Evolutionary conservation across 2,329 filamentous ascomycete species (phyloP), one percentile per base, ranked within the genome.

Genomic region (Tetracladium maxilliforme): DNA sequence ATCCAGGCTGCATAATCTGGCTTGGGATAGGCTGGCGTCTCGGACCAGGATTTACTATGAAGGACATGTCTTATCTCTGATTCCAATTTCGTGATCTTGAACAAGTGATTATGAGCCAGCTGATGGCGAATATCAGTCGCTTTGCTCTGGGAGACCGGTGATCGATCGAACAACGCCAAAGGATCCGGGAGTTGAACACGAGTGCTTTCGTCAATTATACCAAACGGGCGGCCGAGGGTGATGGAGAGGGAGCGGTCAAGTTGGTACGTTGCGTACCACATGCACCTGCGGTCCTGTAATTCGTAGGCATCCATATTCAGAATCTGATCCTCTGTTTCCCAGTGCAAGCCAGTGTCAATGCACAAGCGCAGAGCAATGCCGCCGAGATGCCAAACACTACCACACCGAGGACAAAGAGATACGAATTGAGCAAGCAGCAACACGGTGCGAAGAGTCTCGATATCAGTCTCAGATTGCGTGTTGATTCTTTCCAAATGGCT

Each of bases 1-100:
- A 43, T 21, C 44, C 44, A 48, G 7, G 32, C 23, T 9, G 34
- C 22, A 25, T 38, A 44, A 30, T 42, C 36, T 10, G 43, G 34
- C 15, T 35, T 33, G 4, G 44, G 45, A 25, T 42, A 44, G 8
- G 45, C 45, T 8, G 44, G 14, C 17, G 31, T 42, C 12, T 26
- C 29, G 12, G 33, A 25, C 34, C 39, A 39, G 8, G 33, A 28
- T 25, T 42, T 43, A 23, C 33, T 37, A 23, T 48, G 39, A 6
- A 42, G 38, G 14, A 49, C 43, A 23, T 47, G 44, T 21, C 40
- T 47, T 23, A 49, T 47, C 26, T 49, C 45, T 7, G 46, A 48
- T 28, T 47, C 41, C 6, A 49, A 39, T 25, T 41, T 40, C 10
- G 39, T 34, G 16, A 48, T 30, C 14, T 18, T 29, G 22, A 42